Percentiles rank a stretch among this genome's conserved stretches.
phyloP scores from a whole-genome alignment of 2,329 filamentous ascomycete genomes.

The Metarhizium sp. region DNA sequence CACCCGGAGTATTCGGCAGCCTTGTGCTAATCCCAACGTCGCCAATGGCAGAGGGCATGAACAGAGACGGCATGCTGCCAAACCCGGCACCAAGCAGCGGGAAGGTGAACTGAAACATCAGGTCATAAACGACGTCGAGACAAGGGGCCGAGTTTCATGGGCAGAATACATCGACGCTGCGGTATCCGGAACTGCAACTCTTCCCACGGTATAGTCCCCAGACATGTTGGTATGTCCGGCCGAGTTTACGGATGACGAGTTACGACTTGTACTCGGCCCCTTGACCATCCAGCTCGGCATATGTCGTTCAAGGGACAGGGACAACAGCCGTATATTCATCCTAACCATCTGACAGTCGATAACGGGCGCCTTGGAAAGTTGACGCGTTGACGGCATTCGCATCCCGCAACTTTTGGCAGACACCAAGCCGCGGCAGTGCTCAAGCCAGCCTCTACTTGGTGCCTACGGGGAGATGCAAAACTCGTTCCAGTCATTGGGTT shows the following conservation, averaged over 20 bases:
- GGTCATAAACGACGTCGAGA: conserved; percentile 37
- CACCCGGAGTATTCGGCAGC: no score
- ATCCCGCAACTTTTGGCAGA: conserved; percentile 17
- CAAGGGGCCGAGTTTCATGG: conserved; percentile 31
- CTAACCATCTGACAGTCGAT: no score
- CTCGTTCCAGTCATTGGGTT: conserved; percentile 41
- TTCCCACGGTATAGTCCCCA: conserved; percentile 10
- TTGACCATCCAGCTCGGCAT: conserved; percentile 14
- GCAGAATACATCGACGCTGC: conserved; percentile 32
- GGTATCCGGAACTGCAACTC: conserved; percentile 33
- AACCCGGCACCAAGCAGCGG: conserved; percentile 26
- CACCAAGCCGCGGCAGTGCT: conserved; percentile 48
- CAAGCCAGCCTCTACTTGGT: conserved; percentile 41
- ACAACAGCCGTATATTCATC: not conserved
- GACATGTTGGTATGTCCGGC: conserved; percentile 7
- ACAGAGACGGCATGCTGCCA: conserved; percentile 20
- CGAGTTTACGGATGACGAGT: conserved; percentile 11
- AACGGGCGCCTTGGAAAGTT: no score
- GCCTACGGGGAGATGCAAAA: conserved; percentile 48
- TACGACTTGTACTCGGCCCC: conserved; percentile 16
- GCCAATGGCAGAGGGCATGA: conserved; percentile 25
- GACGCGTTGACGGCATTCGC: conserved; percentile 12
- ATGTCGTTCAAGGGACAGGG: conserved; percentile 9
- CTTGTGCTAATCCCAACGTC: conserved; percentile 16
- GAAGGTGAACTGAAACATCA: conserved; percentile 31